phyloP scores from a whole-genome alignment of 208 protist species.

The Vickermania ingenoplastis region DNA sequence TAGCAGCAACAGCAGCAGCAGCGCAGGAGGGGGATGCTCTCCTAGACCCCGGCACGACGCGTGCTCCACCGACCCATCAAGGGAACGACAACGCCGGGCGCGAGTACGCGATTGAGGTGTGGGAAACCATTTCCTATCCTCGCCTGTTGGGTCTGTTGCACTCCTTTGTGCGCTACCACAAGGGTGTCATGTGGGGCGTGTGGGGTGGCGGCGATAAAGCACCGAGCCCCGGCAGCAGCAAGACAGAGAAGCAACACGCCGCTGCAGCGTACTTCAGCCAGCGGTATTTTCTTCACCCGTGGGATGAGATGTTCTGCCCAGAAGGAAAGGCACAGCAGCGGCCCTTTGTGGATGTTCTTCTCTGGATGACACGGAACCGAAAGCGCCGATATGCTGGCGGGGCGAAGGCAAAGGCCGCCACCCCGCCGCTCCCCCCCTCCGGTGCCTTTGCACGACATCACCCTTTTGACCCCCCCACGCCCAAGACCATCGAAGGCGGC shows the following conservation, averaged over 20 bases:
- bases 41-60: neutral
- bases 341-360: constrained; percentile 73
- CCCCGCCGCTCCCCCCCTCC: neutral
- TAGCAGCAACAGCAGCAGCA: neutral
- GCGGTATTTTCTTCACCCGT: constrained; percentile 57
- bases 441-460: neutral
- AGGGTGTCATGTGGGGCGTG: constrained; percentile 69
- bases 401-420: neutral
- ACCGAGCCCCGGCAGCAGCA: neutral
- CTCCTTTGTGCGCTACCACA: constrained; percentile 66
- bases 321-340: constrained; percentile 42
- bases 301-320: constrained; percentile 57
- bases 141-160: constrained; percentile 36
- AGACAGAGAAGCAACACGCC: constrained; percentile 1
- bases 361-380: constrained; percentile 32
- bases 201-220: no score
- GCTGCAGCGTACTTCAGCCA: constrained; percentile 24
- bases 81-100: no score
- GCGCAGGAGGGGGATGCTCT: neutral
- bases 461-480: neutral
- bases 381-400: neutral
- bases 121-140: constrained; percentile 29
- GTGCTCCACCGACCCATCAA: no score
- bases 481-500: neutral
- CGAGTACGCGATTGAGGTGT: neutral